These are phyloP conservation scores for Plasmopara halstedii DNA, from an alignment of 352 stramenopile genomes.

Conservation along the genomic window DNA sequence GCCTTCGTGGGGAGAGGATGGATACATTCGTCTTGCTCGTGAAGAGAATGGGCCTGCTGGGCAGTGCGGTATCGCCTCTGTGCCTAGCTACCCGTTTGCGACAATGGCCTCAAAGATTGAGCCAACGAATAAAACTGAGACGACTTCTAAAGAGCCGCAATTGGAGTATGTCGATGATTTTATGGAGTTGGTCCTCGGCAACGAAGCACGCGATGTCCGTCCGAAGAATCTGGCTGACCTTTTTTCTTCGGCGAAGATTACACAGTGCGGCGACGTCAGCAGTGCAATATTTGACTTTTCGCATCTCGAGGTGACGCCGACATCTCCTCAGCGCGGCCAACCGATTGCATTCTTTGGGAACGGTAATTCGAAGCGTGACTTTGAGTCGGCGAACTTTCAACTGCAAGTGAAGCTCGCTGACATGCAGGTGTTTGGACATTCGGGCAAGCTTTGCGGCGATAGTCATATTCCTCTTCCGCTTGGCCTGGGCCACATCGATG, in stretches of 20 bases:
- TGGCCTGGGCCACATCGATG: conserved; percentile 77
- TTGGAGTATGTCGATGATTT: conserved; percentile 7
- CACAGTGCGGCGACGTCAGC: conserved; percentile 64
- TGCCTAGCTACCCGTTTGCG: conserved; percentile 65
- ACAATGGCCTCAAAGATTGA: conserved; percentile 17
- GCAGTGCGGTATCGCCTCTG: conserved; percentile 91
- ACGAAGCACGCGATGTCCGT: conserved; percentile 22
- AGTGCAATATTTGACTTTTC: conserved; percentile 62
- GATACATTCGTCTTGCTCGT: conserved; percentile 80
- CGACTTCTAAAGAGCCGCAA: conserved; percentile 5
- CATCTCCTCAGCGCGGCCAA: conserved; percentile 65
- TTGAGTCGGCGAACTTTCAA: conserved; percentile 57
- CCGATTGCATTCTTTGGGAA: conserved; percentile 64
- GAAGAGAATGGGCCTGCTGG: conserved; percentile 87
- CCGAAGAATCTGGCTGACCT: conserved; percentile 26
- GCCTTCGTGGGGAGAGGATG: conserved; percentile 78
- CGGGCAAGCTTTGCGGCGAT: conserved; percentile 64
- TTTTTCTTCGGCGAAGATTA: conserved; percentile 67
- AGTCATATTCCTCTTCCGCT: conserved; percentile 74
- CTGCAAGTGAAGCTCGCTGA: conserved; percentile 66
- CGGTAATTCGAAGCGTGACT: conserved; percentile 60
- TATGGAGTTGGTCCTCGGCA: conserved; percentile 23
- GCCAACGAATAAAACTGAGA: conserved; percentile 1
- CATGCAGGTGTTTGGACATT: conserved; percentile 64
- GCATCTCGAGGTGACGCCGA: conserved; percentile 53